Evolutionary conservation across 1,284 basidiomycete genomes (phyloP).

Genomic region (Porodaedalea pini): DNA sequence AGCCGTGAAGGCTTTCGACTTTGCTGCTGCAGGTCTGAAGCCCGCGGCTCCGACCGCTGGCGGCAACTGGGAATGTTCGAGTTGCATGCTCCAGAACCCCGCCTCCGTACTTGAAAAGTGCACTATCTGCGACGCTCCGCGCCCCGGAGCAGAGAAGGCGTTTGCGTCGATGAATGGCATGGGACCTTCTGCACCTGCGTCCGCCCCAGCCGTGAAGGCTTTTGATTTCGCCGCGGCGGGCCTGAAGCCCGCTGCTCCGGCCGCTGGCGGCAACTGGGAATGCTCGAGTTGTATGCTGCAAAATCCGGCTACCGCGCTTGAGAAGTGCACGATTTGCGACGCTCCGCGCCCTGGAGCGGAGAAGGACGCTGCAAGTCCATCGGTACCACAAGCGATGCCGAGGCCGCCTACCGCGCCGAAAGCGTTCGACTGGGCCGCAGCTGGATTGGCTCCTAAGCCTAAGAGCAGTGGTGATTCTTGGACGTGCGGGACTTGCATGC

Average conservation of each 20-base stretch:
- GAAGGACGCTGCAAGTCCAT: constrained; percentile 16
- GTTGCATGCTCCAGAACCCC: constrained; percentile 46
- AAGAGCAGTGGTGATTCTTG: constrained; percentile 33
- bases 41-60: constrained; percentile 19
- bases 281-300: constrained; percentile 45
- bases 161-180: constrained; percentile 18
- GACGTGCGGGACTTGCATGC: constrained; percentile 42
- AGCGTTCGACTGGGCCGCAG: constrained; percentile 48
- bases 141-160: constrained; percentile 27
- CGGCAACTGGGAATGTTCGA: constrained; percentile 43
- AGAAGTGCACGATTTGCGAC: constrained; percentile 54
- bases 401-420: constrained; percentile 25
- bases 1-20: constrained; percentile 6
- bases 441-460: constrained; percentile 42
- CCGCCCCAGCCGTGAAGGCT: not conserved
- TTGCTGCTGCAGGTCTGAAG: constrained; percentile 35
- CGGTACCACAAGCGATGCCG: constrained; percentile 12
- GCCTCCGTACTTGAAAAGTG: constrained; percentile 45
- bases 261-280: constrained; percentile 37
- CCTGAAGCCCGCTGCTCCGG: constrained; percentile 28
- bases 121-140: constrained; percentile 45
- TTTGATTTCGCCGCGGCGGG: constrained; percentile 33
- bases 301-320: constrained; percentile 41
- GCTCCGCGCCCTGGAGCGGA: constrained; percentile 33
- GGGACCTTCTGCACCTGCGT: not conserved